Conservation (phyloP, 176 grass and related monocot species). For the Oryza nivara region DNA sequence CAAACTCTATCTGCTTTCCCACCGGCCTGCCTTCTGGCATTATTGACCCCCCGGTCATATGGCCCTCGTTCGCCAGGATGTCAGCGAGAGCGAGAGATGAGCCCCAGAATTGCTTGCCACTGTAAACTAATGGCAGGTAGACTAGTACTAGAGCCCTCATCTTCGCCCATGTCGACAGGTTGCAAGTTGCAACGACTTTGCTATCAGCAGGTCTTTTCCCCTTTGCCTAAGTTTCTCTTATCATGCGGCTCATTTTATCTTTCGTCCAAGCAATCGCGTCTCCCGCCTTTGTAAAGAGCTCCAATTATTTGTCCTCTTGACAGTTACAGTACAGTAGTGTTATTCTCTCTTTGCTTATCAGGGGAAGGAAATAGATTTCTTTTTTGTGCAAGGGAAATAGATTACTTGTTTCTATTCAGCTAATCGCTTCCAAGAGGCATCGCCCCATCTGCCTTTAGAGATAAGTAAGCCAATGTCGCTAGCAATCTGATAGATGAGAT, state of each 20-base stretch:
- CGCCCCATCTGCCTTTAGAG: not conserved
- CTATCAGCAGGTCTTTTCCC: not conserved
- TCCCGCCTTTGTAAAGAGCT: not conserved
- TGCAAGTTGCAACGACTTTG: not conserved
- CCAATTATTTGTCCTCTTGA: not conserved
- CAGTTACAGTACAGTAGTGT: not conserved
- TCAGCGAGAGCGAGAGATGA: not conserved
- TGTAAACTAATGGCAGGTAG: not conserved
- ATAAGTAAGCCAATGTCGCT: not conserved
- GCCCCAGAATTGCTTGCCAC: not conserved
- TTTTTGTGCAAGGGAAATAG: no score
- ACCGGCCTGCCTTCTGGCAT: conserved; percentile 18
- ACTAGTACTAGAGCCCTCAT: not conserved
- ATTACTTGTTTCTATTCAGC: not conserved
- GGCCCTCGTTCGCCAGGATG: not conserved
- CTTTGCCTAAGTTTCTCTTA: not conserved
- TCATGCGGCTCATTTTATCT: not conserved
- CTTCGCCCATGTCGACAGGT: conserved; percentile 46
- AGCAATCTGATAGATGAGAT: not conserved
- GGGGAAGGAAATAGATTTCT: no score
- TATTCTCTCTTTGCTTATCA: not conserved
- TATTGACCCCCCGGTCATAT: conserved; percentile 3
- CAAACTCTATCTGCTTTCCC: conserved; percentile 29
- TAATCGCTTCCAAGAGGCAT: not conserved
- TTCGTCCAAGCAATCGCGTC: not conserved